phyloP scores from a whole-genome alignment of 148 eudicot species.

The Dysphania ambrosioides region DNA sequence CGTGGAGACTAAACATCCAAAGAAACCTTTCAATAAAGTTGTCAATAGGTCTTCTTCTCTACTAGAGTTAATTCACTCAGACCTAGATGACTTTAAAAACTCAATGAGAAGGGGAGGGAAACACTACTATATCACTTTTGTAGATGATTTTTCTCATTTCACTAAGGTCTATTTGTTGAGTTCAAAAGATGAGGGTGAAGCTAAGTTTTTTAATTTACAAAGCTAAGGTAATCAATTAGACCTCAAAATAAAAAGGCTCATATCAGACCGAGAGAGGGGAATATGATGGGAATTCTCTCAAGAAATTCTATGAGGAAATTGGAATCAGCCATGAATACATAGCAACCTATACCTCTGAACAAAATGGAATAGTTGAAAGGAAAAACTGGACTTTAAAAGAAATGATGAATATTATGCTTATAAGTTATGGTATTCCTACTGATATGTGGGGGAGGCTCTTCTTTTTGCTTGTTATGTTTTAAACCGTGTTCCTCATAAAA shows the following conservation, averaged over 20 bases:
- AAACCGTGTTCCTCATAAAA: no score
- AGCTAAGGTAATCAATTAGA: background rate
- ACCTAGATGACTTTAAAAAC: background rate
- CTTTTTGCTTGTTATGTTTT: no score
- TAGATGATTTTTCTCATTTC: background rate
- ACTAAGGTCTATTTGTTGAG: background rate
- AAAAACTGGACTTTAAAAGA: background rate
- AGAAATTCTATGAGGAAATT: no score
- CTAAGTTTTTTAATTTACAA: no score
- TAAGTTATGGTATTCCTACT: background rate
- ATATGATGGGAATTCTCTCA: no score
- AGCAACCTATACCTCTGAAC: no score
- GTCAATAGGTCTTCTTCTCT: background rate
- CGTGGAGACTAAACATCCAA: background rate
- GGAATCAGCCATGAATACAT: no score
- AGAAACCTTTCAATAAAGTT: background rate
- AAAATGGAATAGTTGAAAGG: background rate
- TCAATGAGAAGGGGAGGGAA: constrained; percentile 2
- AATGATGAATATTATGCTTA: background rate
- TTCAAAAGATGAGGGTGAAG: no score
- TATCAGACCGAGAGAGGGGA: no score
- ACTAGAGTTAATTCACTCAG: background rate
- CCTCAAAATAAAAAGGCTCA: background rate
- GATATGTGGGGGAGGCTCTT: background rate
- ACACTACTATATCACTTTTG: background rate